Conservation (phyloP, 306 rosid species). For the Calophaca sinica region DNA sequence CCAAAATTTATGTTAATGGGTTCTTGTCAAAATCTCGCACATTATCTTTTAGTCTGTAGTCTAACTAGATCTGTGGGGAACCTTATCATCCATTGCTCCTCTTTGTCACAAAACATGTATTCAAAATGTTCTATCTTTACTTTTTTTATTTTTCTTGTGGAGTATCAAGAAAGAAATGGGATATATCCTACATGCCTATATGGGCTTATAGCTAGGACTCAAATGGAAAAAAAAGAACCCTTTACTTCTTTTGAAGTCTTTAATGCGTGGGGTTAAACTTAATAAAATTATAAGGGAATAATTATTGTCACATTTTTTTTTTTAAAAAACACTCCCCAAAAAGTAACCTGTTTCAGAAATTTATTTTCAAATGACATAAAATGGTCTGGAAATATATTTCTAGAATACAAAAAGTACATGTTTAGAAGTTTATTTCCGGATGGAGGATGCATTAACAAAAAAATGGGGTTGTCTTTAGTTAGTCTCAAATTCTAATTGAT, state of each 20-base stretch:
- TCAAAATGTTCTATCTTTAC: constrained; percentile 74
- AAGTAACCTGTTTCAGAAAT: too few relatives aligned
- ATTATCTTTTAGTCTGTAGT: constrained; percentile 72
- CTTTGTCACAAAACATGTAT: constrained; percentile 67
- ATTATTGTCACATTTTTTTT: too few relatives aligned
- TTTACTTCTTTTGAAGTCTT: constrained; percentile 55
- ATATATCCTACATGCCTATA: constrained; percentile 54
- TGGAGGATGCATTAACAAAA: too few relatives aligned
- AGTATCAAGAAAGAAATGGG: constrained; percentile 51
- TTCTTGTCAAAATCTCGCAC: constrained; percentile 89
- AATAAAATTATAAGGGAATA: too few relatives aligned
- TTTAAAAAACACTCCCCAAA: too few relatives aligned
- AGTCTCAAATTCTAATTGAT: constrained; percentile 48
- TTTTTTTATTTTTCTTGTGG: constrained; percentile 50
- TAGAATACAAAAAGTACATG: too few relatives aligned
- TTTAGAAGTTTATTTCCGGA: too few relatives aligned
- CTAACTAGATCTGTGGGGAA: constrained; percentile 70
- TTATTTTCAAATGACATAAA: too few relatives aligned
- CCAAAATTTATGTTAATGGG: constrained; percentile 74
- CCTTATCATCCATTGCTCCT: constrained; percentile 62
- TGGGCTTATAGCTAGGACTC: constrained; percentile 55
- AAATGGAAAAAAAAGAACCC: constrained; percentile 53
- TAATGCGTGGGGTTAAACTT: constrained; percentile 57
- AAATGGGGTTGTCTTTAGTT: too few relatives aligned
- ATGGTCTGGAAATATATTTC: too few relatives aligned